phyloP scores from a whole-genome alignment of 2,329 filamentous ascomycete genomes.

The Fusarium sp. region DNA sequence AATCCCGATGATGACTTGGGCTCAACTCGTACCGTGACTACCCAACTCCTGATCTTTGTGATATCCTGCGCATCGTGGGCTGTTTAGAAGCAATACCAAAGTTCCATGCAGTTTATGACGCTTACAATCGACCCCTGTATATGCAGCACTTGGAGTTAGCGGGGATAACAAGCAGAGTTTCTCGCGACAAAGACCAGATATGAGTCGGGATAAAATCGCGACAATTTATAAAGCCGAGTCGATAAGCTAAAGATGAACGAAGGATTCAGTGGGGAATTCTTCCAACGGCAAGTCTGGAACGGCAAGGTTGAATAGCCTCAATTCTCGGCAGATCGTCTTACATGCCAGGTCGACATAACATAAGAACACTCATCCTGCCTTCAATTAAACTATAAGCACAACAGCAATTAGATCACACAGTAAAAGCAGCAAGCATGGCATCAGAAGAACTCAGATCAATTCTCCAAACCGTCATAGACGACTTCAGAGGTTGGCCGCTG shows the following conservation, averaged over 20 bases:
- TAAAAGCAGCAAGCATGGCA: slow-evolving; percentile 3
- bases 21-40: neutral
- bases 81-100: neutral
- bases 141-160: slow-evolving; percentile 19
- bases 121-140: neutral
- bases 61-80: neutral
- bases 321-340: neutral
- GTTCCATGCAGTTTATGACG: slow-evolving; percentile 6
- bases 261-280: neutral
- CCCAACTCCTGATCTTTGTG: no score
- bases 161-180: slow-evolving; percentile 1
- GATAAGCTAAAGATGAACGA: neutral
- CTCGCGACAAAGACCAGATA: neutral
- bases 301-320: neutral
- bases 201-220: neutral
- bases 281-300: neutral
- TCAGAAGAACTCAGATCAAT: slow-evolving; percentile 7
- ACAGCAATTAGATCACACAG: neutral
- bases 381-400: no score
- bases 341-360: neutral
- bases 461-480: slow-evolving; percentile 22
- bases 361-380: neutral
- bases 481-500: slow-evolving; percentile 29
- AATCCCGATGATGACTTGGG: neutral
- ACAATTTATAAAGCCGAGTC: neutral